These are phyloP conservation scores for Marvania coccoides DNA, from an alignment of 139 green algal species.

Conservation along the genomic window DNA sequence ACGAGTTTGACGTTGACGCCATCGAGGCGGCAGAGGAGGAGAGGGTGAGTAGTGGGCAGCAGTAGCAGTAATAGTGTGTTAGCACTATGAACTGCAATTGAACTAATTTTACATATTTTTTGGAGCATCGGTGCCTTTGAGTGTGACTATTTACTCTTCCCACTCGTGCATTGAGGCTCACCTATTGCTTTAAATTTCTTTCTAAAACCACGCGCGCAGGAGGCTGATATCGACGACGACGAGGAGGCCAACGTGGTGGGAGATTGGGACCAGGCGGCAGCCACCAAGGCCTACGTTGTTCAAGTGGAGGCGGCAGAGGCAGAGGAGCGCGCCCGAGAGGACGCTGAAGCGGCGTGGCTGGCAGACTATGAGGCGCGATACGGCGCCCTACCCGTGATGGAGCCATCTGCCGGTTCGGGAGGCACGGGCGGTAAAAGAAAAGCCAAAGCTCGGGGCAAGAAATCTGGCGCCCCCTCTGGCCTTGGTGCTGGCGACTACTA, in stretches of 20 bases:
- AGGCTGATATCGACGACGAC: conserved; percentile 50
- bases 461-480: too few relatives aligned
- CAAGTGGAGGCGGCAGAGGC: conserved; percentile 13
- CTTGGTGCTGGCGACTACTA: too few relatives aligned
- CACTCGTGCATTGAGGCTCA: neutral
- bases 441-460: too few relatives aligned
- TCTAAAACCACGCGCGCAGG: conserved; percentile 1
- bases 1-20: conserved; percentile 27
- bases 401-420: too few relatives aligned
- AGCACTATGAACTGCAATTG: neutral
- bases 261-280: conserved; percentile 58
- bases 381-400: too few relatives aligned
- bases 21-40: conserved; percentile 45
- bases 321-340: neutral
- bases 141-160: neutral
- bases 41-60: conserved; percentile 21
- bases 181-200: neutral
- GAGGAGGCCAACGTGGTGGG: conserved; percentile 34
- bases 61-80: too few relatives aligned
- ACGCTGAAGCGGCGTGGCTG: neutral
- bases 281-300: conserved; percentile 35
- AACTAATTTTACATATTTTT: neutral
- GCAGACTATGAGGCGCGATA: neutral
- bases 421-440: too few relatives aligned
- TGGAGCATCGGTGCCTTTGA: neutral